These are phyloP conservation scores for Ilyonectria destructans DNA, from an alignment of 2,329 filamentous ascomycete genomes.

Conservation along the genomic window DNA sequence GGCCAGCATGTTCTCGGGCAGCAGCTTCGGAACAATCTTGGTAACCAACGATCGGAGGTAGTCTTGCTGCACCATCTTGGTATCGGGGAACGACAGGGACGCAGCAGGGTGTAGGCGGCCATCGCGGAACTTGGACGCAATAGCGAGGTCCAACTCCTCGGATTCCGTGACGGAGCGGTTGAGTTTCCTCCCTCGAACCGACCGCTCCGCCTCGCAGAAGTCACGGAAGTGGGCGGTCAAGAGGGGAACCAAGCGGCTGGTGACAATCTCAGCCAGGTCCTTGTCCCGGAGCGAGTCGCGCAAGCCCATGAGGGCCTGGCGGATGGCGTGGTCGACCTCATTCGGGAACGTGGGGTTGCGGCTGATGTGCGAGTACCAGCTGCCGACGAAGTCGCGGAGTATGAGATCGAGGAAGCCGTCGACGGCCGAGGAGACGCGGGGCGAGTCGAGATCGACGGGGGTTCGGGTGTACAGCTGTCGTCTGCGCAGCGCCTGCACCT, in stretches of 20 bases:
- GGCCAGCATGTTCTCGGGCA: conserved; percentile 81
- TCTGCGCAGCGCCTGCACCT: conserved; percentile 77
- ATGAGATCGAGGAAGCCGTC: conserved; percentile 85
- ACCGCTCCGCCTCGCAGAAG: conserved; percentile 91
- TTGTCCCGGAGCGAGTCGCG: conserved; percentile 81
- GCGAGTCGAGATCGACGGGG: conserved; percentile 83
- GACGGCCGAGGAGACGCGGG: conserved; percentile 83
- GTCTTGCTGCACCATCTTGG: conserved; percentile 88
- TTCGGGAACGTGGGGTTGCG: conserved; percentile 84
- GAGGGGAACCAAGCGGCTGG: conserved; percentile 88
- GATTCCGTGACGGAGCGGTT: conserved; percentile 95
- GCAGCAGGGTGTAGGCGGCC: conserved; percentile 92
- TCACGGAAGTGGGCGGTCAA: conserved; percentile 91
- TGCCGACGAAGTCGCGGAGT: conserved; percentile 86
- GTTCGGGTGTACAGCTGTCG: conserved; percentile 78
- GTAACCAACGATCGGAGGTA: conserved; percentile 85
- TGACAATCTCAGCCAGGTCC: conserved; percentile 88
- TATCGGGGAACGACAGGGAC: conserved; percentile 86
- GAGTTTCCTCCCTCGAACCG: conserved; percentile 88
- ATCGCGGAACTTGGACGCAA: conserved; percentile 93
- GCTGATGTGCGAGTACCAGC: conserved; percentile 93
- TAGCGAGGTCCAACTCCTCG: conserved; percentile 94
- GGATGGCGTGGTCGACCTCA: conserved; percentile 87
- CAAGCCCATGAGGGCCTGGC: conserved; percentile 80
- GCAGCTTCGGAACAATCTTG: conserved; percentile 80